Evolutionary conservation across 2,329 filamentous ascomycete genomes (phyloP).

Genomic region (Hypoxylon sp.): DNA sequence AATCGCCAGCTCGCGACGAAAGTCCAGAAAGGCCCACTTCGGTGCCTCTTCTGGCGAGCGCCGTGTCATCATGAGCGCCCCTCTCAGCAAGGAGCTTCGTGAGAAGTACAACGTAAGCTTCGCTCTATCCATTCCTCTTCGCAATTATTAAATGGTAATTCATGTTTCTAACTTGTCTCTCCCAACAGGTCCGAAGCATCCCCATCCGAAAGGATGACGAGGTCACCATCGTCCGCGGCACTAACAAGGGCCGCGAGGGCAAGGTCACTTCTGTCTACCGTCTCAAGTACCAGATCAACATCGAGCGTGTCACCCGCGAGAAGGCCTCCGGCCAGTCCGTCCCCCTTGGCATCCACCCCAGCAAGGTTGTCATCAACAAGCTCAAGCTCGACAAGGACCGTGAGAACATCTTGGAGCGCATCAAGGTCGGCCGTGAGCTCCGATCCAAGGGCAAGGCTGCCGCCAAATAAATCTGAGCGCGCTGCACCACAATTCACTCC

Average conservation of each 20-base stretch:
- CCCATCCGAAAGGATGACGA: slow-evolving; percentile 98
- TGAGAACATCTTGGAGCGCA: slow-evolving; percentile 86
- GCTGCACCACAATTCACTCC: neutral
- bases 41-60: slow-evolving; percentile 91
- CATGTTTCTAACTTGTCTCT: slow-evolving; percentile 14
- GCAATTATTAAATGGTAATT: neutral
- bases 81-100: slow-evolving; percentile 94
- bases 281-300: slow-evolving; percentile 96
- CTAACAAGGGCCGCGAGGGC: slow-evolving; percentile 97
- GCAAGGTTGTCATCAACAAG: slow-evolving; percentile 98
- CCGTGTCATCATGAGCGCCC: slow-evolving; percentile 96
- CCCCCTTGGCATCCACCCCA: slow-evolving; percentile 91
- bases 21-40: slow-evolving; percentile 99
- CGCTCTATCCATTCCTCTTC: neutral
- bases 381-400: slow-evolving; percentile 98
- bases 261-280: slow-evolving; percentile 98
- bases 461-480: slow-evolving; percentile 52
- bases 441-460: slow-evolving; percentile 75
- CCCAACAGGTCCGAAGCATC: slow-evolving; percentile 83
- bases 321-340: slow-evolving; percentile 98
- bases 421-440: slow-evolving; percentile 80
- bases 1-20: slow-evolving; percentile 76
- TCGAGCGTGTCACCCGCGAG: slow-evolving; percentile 96
- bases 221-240: slow-evolving; percentile 89
- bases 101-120: slow-evolving; percentile 95